phyloP scores from a whole-genome alignment of 352 stramenopile genomes.

The Phytophthora citrophthora region DNA sequence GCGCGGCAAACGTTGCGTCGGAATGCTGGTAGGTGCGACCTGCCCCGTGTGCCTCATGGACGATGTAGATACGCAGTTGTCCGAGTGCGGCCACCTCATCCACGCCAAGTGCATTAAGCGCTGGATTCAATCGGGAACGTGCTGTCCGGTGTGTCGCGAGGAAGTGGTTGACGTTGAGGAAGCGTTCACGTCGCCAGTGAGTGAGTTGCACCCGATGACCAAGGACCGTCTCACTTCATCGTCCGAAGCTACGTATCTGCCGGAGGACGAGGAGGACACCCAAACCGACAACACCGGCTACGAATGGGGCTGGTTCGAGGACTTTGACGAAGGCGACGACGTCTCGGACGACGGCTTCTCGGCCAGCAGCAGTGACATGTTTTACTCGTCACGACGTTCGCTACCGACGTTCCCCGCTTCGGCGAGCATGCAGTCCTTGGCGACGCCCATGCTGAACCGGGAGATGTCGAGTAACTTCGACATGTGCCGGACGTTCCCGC shows the following conservation, averaged over 20 bases:
- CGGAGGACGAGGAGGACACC: slow-evolving; percentile 48
- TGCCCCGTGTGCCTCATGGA: slow-evolving; percentile 76
- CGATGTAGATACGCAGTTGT: slow-evolving; percentile 77
- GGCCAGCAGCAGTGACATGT: slow-evolving; percentile 21
- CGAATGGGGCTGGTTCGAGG: slow-evolving; percentile 87
- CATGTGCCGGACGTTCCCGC: slow-evolving; percentile 74
- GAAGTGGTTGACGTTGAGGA: slow-evolving; percentile 62
- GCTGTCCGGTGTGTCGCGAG: slow-evolving; percentile 72
- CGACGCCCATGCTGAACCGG: slow-evolving; percentile 61
- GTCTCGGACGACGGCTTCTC: slow-evolving; percentile 24
- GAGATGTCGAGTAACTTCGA: slow-evolving; percentile 73
- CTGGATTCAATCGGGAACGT: slow-evolving; percentile 69
- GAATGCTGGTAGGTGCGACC: slow-evolving; percentile 66
- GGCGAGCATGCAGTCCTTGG: slow-evolving; percentile 20
- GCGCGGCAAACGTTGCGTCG: slow-evolving; percentile 62
- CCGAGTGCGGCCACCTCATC: slow-evolving; percentile 66
- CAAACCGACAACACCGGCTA: slow-evolving; percentile 39
- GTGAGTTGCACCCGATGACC: slow-evolving; percentile 39
- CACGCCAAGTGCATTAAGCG: slow-evolving; percentile 85
- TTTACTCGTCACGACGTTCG: slow-evolving; percentile 44
- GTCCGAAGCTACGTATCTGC: slow-evolving; percentile 51
- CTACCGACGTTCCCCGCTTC: slow-evolving; percentile 39
- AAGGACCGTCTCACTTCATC: slow-evolving; percentile 59
- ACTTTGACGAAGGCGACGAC: slow-evolving; percentile 72
- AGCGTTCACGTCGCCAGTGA: slow-evolving; percentile 52